These are phyloP conservation scores for Fusarium buharicum DNA, from an alignment of 2,329 filamentous ascomycete genomes.

Conservation along the genomic window DNA sequence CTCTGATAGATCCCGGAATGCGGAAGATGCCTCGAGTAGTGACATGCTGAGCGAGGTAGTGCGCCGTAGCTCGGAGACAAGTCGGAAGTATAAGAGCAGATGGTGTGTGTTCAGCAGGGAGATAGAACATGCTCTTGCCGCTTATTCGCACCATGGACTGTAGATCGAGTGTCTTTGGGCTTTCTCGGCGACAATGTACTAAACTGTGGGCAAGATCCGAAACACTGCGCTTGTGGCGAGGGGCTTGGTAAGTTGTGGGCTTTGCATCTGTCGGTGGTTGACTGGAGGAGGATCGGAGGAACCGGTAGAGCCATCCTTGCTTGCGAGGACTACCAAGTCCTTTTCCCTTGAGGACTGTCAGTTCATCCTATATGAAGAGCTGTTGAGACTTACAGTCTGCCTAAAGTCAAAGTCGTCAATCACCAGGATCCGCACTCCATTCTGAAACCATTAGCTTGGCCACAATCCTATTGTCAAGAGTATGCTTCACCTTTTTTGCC, in stretches of 20 bases:
- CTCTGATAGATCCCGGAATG: slow-evolving; percentile 67
- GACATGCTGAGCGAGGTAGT: slow-evolving; percentile 68
- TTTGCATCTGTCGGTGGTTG: slow-evolving; percentile 18
- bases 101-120: slow-evolving; percentile 68
- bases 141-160: slow-evolving; percentile 70
- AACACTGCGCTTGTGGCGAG: slow-evolving; percentile 62
- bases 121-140: slow-evolving; percentile 69
- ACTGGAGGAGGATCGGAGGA: slow-evolving; percentile 48
- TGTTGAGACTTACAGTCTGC: slow-evolving; percentile 48
- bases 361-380: not conserved
- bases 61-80: slow-evolving; percentile 73
- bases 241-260: slow-evolving; percentile 19
- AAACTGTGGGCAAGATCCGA: slow-evolving; percentile 64
- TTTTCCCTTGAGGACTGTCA: slow-evolving; percentile 37
- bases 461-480: not conserved
- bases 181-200: slow-evolving; percentile 56
- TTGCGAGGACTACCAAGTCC: slow-evolving; percentile 43
- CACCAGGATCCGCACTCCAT: slow-evolving; percentile 60
- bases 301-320: slow-evolving; percentile 53
- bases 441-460: slow-evolving; percentile 50
- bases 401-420: slow-evolving; percentile 50
- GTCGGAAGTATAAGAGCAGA: slow-evolving; percentile 69
- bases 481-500: slow-evolving; percentile 62
- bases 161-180: slow-evolving; percentile 62
- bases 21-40: slow-evolving; percentile 70